Evolutionary conservation across 2,329 filamentous ascomycete genomes (phyloP).

Genomic region (Lasiodiplodia citricola): DNA sequence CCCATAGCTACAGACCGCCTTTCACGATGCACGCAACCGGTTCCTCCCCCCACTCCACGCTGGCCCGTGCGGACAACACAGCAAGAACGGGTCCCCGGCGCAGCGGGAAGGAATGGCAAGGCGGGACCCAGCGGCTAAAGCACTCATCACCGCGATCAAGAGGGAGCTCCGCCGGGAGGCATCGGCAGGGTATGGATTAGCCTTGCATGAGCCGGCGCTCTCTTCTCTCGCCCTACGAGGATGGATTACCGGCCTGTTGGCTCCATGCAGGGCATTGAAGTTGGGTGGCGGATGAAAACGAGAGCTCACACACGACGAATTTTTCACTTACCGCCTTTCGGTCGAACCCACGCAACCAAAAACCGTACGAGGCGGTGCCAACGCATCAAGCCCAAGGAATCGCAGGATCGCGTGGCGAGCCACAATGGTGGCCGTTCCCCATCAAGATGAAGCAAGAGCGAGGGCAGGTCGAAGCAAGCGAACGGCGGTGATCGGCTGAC

Average conservation of each 20-base stretch:
- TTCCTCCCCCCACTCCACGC: not conserved
- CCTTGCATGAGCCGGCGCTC: conserved; percentile 3
- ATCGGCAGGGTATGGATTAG: not conserved
- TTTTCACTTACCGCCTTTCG: conserved; percentile 13
- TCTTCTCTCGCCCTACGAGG: not conserved
- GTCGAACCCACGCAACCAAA: not conserved
- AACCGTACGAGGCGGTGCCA: not conserved
- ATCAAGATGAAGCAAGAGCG: not conserved
- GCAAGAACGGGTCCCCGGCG: not conserved
- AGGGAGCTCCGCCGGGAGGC: not conserved
- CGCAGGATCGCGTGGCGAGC: not conserved
- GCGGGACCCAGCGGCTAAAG: conserved; percentile 13
- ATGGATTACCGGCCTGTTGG: not conserved
- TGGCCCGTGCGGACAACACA: conserved; percentile 13
- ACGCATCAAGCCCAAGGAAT: not conserved
- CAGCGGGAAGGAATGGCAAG: conserved; percentile 4
- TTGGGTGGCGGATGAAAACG: not conserved
- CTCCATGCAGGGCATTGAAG: conserved; percentile 11
- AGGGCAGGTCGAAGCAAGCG: not conserved
- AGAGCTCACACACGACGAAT: not conserved
- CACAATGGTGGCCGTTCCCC: not conserved
- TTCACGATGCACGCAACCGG: conserved; percentile 6
- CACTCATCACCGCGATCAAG: not conserved
- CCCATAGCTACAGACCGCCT: conserved; percentile 8
- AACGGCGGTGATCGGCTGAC: conserved; percentile 9